A percentile compares a stretch with the other conserved stretches of the same genome.
phyloP scores from a whole-genome alignment of 2,329 filamentous ascomycete species.

The Magnaporthiopsis incrustans region DNA sequence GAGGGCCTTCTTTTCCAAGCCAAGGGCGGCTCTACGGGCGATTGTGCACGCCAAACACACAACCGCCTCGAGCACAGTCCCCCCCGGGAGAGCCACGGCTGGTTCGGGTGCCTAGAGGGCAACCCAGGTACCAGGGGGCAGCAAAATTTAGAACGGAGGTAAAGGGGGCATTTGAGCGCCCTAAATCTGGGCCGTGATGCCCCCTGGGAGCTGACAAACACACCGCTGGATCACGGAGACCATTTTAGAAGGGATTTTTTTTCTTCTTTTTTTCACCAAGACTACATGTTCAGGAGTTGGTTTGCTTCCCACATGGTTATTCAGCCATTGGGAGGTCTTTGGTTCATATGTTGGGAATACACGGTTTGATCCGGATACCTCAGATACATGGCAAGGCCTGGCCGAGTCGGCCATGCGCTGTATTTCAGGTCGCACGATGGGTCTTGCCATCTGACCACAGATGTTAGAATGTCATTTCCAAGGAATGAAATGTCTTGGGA shows the following conservation, averaged over 20 bases:
- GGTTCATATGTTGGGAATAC: neutral
- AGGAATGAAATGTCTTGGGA: neutral
- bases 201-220: neutral
- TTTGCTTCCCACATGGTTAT: neutral
- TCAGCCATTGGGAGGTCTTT: neutral
- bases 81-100: neutral
- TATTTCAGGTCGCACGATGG: neutral
- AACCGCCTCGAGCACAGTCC: too few species aligned
- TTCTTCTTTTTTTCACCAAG: too few species aligned
- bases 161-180: too few species aligned
- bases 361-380: neutral
- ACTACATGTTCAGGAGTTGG: neutral
- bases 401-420: neutral
- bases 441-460: neutral
- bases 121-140: neutral
- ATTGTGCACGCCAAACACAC: constrained; percentile 9
- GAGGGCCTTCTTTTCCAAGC: constrained; percentile 15
- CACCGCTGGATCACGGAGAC: too few species aligned
- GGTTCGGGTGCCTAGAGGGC: neutral
- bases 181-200: too few species aligned
- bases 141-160: neutral
- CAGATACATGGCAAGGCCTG: neutral
- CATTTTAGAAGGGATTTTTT: neutral
- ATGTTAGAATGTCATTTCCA: neutral
- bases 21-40: constrained; percentile 21